Evolutionary conservation across 2,329 filamentous ascomycete species (phyloP).

Genomic region (Aspergillus tamarii): DNA sequence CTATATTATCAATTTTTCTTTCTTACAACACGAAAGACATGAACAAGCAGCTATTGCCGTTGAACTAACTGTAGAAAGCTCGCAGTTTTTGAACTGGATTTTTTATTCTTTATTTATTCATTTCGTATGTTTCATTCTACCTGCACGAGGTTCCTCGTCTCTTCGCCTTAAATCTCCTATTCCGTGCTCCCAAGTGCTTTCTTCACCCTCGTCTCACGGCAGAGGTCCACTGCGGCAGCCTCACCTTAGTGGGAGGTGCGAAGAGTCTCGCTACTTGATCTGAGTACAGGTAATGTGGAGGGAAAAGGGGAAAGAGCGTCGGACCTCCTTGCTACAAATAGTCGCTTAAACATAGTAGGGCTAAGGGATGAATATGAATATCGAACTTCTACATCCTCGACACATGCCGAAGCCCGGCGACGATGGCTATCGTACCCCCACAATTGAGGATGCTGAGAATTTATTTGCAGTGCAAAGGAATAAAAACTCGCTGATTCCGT

Average conservation of each 20-base stretch:
- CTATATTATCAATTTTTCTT: neutral
- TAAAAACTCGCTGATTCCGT: constrained; percentile 16
- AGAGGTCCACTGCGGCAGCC: neutral
- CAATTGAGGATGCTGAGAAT: constrained; percentile 47
- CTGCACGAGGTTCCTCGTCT: neutral
- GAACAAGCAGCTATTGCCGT: neutral
- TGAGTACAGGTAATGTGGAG: neutral
- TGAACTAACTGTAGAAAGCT: neutral
- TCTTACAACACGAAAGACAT: neutral
- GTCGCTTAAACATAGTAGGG: neutral
- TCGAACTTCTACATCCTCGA: constrained; percentile 30
- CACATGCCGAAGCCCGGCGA: constrained; percentile 44
- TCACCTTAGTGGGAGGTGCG: neutral
- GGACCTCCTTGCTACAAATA: neutral
- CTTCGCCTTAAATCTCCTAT: neutral
- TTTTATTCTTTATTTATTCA: neutral
- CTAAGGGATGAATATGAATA: constrained; percentile 21
- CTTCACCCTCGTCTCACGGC: neutral
- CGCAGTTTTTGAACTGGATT: neutral
- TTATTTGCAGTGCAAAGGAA: constrained; percentile 19
- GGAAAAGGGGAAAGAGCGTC: neutral
- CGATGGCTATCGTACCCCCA: constrained; percentile 50
- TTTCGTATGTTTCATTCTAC: neutral
- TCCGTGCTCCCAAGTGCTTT: neutral
- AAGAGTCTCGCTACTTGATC: neutral